Evolutionary conservation across 2,329 filamentous ascomycete genomes (phyloP), one percentile per base, ranked within the genome.

Genomic region (Talaromyces sp.): DNA sequence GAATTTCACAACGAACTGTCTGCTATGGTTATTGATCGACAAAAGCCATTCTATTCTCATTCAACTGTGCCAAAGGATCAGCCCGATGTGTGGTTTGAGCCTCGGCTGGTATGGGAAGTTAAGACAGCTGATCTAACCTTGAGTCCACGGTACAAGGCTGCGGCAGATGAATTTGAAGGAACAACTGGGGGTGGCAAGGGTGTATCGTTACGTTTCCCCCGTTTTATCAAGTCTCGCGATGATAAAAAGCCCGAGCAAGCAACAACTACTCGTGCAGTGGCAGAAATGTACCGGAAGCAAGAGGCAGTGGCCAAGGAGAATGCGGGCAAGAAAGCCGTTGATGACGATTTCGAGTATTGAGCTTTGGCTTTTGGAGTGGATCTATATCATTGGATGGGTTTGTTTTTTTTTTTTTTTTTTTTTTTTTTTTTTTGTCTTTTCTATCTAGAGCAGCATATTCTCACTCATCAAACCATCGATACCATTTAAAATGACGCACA

Each of bases 11-110:
- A 82, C 20, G 81, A 87, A 47, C 85, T 99, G 24, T 87, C 84
- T 0, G 82, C 85, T 8, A 85, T 91, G 45, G 86, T 88, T 61
- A 99, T 99, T 63, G 91, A 96, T 68, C 86, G 87, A 1, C 85
- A 93, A 1, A 99, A 99, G 69, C 94, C 94, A 0, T 99, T 96
- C 73, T 99, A 97, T 75, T 82, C 86, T 1, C 94, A 99, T 72
- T 91, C 89, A 3, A 77, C 82, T 0, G 90, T 90, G 46, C 86
- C 86, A 45, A 93, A 96, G 75, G 91, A 97, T 70, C 94, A 99
- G 71, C 94, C 94, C 1, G 94, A 99, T 71, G 91, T 99, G 33
- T 99, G 94, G 94, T 94, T 99, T 70, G 94, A 99, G 79, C 90
- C 94, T 13, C 86, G 86, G 37, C 87, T 88, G 65, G 94, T 99